Evolutionary conservation across 1,284 basidiomycete genomes (phyloP), one percentile per base, ranked within the genome.

Genomic region (Vanrija sp.): DNA sequence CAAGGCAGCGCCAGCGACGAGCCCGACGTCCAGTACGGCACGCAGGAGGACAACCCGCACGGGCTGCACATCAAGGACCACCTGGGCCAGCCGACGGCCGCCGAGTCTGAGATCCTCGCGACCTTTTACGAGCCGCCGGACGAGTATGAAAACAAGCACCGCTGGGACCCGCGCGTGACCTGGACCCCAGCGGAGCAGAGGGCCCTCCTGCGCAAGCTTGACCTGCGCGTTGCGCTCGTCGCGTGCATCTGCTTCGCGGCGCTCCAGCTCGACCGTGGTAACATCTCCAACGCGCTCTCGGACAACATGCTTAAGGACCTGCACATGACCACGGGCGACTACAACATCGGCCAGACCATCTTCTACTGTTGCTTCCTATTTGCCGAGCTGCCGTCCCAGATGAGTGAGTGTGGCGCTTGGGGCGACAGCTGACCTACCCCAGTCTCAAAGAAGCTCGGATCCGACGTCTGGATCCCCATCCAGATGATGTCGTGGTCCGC

Each of bases 291-390:
- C 46, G 72, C 71, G 0, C 58, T 72, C 4, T 71, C 73, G 3
- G 78, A 79, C 64, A 71, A 71, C 50, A 62, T 79, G 48, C 65
- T 80, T 3, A 44, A 54, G 1, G 78, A 80, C 51, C 58, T 77
- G 4, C 46, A 54, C 0, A 45, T 79, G 44, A 73, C 67, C 1
- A 76, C 73, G 5, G 68, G 60, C 38, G 67, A 77, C 43, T 78
- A 74, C 64, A 78, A 76, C 59, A 58, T 65, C 19, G 74, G 69
- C 14, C 59, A 65, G 56, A 74, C 73, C 1, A 60, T 75, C 44
- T 71, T 70, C 58, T 66, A 68, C 58, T 52, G 61, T 7, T 60
- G 47, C 8, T 75, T 73, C 64, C 60, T 75, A 2, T 40, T 50
- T 5, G 75, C 75, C 18, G 77, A 78, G 62, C 65, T 78, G 3